Percentiles rank a stretch among this genome's conserved stretches.
These are phyloP conservation scores for Brasenia schreberi DNA, from an alignment of 164 flowering plant species.

Conservation along the genomic window DNA sequence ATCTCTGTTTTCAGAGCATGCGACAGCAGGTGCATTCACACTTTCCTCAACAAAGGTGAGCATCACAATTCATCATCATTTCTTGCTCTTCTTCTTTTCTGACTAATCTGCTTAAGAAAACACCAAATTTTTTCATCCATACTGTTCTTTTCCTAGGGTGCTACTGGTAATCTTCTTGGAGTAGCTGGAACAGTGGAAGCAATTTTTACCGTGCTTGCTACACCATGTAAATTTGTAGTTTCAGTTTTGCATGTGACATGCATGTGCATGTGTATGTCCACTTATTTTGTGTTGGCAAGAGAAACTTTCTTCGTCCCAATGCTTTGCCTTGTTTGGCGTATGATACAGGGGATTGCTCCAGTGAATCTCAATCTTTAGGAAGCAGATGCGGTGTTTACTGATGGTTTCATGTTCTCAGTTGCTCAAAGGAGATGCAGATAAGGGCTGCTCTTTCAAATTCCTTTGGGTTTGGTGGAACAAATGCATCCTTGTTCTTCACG, in stretches of 20 bases:
- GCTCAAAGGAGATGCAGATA: constrained; percentile 56
- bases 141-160: constrained; percentile 47
- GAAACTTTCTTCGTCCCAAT: background rate
- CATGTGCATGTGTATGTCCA: background rate
- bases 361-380: constrained; percentile 57
- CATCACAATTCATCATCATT: background rate
- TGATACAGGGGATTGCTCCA: constrained; percentile 78
- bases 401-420: constrained; percentile 51
- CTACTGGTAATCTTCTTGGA: constrained; percentile 95
- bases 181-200: constrained; percentile 99
- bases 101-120: background rate
- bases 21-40: constrained; percentile 66
- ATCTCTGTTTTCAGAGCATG: constrained; percentile 59
- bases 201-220: constrained; percentile 63
- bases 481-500: constrained; percentile 74
- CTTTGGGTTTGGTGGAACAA: constrained; percentile 98
- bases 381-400: constrained; percentile 70
- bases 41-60: constrained; percentile 92
- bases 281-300: background rate
- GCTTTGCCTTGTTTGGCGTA: constrained; percentile 2
- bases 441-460: constrained; percentile 80
- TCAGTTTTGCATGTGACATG: background rate
- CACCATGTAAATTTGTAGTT: constrained; percentile 36
- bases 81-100: background rate
- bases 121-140: background rate